Percentiles rank a stretch among this genome's conserved stretches.
Evolutionary conservation across 2,329 filamentous ascomycete species (phyloP).

Genomic region (Aspergillus intermedius): DNA sequence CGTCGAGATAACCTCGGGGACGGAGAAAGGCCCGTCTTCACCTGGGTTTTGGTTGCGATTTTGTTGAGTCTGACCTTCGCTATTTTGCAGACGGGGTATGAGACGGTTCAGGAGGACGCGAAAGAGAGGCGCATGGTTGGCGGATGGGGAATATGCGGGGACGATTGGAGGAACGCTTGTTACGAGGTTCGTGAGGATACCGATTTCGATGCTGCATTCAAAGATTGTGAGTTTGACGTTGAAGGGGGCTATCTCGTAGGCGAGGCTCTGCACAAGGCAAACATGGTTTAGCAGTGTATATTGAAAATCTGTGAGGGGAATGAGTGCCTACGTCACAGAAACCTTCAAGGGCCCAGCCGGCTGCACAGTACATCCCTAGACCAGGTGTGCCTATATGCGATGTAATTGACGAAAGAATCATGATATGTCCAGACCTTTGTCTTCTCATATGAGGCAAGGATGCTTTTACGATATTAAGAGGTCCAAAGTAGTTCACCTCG

Average conservation of each 20-base stretch:
- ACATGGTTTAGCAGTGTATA: constrained; percentile 6
- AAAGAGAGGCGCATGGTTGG: constrained; percentile 70
- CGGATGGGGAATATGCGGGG: constrained; percentile 60
- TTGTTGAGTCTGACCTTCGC: constrained; percentile 10
- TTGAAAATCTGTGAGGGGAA: neutral
- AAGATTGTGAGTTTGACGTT: constrained; percentile 95
- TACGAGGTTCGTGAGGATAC: constrained; percentile 78
- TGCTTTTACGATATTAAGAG: constrained; percentile 92
- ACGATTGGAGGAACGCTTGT: constrained; percentile 70
- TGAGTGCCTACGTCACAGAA: constrained; percentile 67
- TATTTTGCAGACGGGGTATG: constrained; percentile 61
- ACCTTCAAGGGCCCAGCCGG: constrained; percentile 90
- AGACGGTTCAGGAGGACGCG: constrained; percentile 77
- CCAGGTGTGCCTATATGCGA: constrained; percentile 91
- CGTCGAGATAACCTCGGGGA: constrained; percentile 52
- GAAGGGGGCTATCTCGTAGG: constrained; percentile 94
- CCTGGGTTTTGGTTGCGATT: constrained; percentile 17
- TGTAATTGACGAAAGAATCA: constrained; percentile 81
- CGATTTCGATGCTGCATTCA: constrained; percentile 90
- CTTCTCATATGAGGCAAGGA: constrained; percentile 70
- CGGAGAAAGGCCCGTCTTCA: constrained; percentile 32
- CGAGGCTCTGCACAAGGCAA: constrained; percentile 52
- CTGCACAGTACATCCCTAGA: constrained; percentile 82
- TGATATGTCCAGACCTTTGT: constrained; percentile 80
- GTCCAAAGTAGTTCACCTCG: constrained; percentile 89